Evolutionary conservation across 306 rosid genomes (phyloP), one percentile per base, ranked within the genome.

Genomic region (Amphicarpaea edgeworthii): DNA sequence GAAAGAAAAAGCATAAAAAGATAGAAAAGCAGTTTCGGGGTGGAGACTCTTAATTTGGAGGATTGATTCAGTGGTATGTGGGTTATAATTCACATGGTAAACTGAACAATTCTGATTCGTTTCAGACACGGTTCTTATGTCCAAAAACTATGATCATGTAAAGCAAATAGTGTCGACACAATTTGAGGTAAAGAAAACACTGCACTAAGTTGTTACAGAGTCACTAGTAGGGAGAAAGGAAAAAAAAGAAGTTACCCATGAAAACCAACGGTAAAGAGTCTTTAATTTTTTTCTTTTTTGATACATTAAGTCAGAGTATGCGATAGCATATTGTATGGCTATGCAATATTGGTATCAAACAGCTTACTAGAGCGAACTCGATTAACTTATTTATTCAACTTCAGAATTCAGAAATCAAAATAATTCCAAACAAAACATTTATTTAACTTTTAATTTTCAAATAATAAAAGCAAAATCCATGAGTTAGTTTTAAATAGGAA

Each of bases 1-100:
- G 1, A 53, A 65, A 68, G 49, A 11, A 12, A 68, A 77, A 55
- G 45, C 68, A 42, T 2, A 7, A 8, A 8, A 78, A 60, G 66
- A 49, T 70, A 37, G 77, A 24, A 78, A 78, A 78, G 38, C 54
- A 70, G 10, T 24, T 12, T 57, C 4, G 63, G 38, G 38, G 24
- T 57, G 63, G 2, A 24, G 38, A 57, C 38, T 12, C 5, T 41
- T 21, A 19, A 37, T 38, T 61, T 23, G 23, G 12, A 28, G 66
- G 41, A 26, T 28, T 7, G 9, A 11, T 57, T 23, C 3, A 58
- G 20, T 58, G 65, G 65, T 14, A 28, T 6, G 40, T 21, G 64
- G 20, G 20, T 24, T 11, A 58, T 23, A 5, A 21, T 21, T 54
- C 61, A 21, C 30, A 54, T 11, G 32, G 61, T 12, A 57, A 23